phyloP scores from a whole-genome alignment of 1,284 basidiomycete species.

The Ceratobasidium sp. region DNA sequence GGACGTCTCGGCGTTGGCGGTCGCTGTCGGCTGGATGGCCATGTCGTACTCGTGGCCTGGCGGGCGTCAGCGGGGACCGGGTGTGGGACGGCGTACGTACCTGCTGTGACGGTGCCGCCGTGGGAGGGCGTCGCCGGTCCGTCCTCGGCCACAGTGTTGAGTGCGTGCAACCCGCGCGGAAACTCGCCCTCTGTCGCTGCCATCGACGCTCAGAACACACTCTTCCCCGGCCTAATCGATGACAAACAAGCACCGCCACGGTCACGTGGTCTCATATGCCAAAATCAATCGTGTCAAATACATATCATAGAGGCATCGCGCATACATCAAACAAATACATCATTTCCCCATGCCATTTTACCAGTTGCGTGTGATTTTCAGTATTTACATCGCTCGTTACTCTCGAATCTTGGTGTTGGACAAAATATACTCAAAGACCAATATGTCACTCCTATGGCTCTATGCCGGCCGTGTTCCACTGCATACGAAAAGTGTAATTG shows the following conservation, averaged over 20 bases:
- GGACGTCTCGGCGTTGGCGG: conserved; percentile 48
- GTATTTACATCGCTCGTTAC: too few species aligned
- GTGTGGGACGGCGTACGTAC: neutral
- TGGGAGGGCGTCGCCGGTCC: conserved; percentile 61
- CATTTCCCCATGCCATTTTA: too few species aligned
- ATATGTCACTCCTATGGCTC: too few species aligned
- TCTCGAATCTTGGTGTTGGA: too few species aligned
- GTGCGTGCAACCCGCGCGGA: conserved; percentile 32
- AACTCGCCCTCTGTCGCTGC: conserved; percentile 29
- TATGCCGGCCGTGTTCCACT: too few species aligned
- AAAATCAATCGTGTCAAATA: too few species aligned
- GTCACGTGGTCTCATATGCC: conserved; percentile 12
- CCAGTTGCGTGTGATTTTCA: too few species aligned
- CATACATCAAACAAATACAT: too few species aligned
- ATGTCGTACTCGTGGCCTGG: conserved; percentile 65
- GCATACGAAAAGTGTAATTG: too few species aligned
- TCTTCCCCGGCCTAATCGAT: neutral
- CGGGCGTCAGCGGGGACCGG: conserved; percentile 1
- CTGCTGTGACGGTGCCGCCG: conserved; percentile 59
- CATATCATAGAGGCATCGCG: too few species aligned
- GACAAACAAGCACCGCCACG: conserved; percentile 13
- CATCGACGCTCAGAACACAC: conserved; percentile 8
- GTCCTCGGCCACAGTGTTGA: conserved; percentile 25
- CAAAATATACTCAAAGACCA: too few species aligned
- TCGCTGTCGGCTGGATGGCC: conserved; percentile 49